Evolutionary conservation across 257 asterid genomes (phyloP), one percentile per base, ranked within the genome.

Genomic region (Parsonsia alboflavescens): DNA sequence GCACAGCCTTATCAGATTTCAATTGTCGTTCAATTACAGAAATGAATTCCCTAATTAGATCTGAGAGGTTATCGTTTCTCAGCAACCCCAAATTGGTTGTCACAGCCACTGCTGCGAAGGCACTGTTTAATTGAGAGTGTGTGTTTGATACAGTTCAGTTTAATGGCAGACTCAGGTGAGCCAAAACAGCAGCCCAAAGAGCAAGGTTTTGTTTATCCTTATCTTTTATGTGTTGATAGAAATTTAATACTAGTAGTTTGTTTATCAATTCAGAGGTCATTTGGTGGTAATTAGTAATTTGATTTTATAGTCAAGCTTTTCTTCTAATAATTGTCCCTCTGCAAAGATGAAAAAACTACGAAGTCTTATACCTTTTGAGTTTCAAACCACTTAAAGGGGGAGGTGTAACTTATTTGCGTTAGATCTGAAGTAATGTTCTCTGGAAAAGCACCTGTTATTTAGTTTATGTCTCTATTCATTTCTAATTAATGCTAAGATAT

Each of bases 91-190:
- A 57, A 6, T 22, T 56, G 30, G 62, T 28, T 56, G 12, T 57
- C 15, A 12, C 21, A 11, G 24, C 33, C 57, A 24, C 41, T 5
- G 41, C 72, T 11, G 17, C 30, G 3, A 33, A 33, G 39, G 39
- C 39, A 33, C 39, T 33, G 30, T 17, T 53, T 30, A 33, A 24
- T 54, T 39, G 28, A 26, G 15, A 26, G 22, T 21, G 5, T 11
- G 17, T 46, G 30, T 6, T 66, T 39, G 48, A 9, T 63, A n/a
- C 16, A 39, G 50, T 65, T 19, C 39, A 13, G 49, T 11, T 59
- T 67, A 1, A 79, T 79, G 82, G 72, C 79, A 6, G 79, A 74
- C 39, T 69, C 76, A 7, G 65, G 48, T 19, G 79, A 70, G 30
- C 45, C 72, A 49, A 45, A 54, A 22, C 75, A 74, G 5, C 76